Evolutionary conservation across 2,329 filamentous ascomycete genomes (phyloP), one percentile per base, ranked within the genome.

Genomic region (Drechmeria coniospora): DNA sequence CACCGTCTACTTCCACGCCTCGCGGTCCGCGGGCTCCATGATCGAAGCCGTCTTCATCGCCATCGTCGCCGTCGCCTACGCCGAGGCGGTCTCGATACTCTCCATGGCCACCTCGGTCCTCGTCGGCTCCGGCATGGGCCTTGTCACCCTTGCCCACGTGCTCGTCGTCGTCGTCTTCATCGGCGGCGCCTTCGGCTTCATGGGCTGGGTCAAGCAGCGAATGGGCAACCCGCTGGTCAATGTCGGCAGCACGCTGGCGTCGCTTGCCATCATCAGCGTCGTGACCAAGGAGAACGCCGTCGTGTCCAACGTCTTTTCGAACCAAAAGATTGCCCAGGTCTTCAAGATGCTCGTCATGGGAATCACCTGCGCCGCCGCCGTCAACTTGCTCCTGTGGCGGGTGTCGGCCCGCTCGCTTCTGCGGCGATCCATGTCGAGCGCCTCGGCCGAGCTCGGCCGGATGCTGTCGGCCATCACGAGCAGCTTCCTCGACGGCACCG

Each of bases 1-100:
- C 30, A 86, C 80, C 1, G 83, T 92, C 6, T 93, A 92, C 46
- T 93, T 92, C 45, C 82, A 92, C 49, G 81, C 84, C 3, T 79
- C 81, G 2, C 65, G 84, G 32, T 79, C 80, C 12, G 69, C 75
- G 13, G 84, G 83, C 1, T 84, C 79, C 41, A 92, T 92, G 81
- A 68, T 79, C 32, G 79, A 92, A 50, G 83, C 81, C 3, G 68
- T 76, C 9, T 56, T 83, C 21, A 70, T 86, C 28, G 79, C 81
- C 5, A 55, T 78, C 18, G 63, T 79, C 11, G 82, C 81, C 1
- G 78, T 92, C 36, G 54, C 72, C 20, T 93, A 92, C 29, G 48
- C 47, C 21, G 44, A 49, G 25, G 59, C 80, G 23, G 57, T 92
- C 20, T 80, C 76, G 3, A 68, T 86, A 29, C 65, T 78, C 17